Base-by-base conservation (phyloP, 2,329 filamentous ascomycete species). In the Aspergillus uvarum region DNA sequence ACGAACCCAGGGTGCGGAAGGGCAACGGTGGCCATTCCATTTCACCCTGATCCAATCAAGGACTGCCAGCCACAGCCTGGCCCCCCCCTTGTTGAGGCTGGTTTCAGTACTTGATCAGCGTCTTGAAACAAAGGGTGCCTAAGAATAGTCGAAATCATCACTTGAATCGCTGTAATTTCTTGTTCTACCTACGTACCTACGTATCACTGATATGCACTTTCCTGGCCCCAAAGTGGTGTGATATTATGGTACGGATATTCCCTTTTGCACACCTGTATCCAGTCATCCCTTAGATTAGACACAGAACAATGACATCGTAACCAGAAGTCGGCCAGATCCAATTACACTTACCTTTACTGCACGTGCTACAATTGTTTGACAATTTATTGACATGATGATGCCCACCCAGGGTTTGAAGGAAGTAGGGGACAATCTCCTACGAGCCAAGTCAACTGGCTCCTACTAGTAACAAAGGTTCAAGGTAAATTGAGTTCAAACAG, bases 101-200 rank as follows among this genome's bases (percentile, higher is more conserved):
- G 61, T 54, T 57, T 59, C 51, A 52, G 58, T 63, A 48, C 56
- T 44, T 59, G 56, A 61, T 63, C 61, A 54, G 61, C 56, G 59
- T 59, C 61, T 59, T 60, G 59, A 52, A 55, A 55, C 53, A 47
- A 22, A 55, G 24, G 19, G 42, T 47, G 42, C 26, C 59, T 52
- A 54, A 58, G 59, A 63, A 59, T 59, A 61, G 54, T 31, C 31
- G 44, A 24, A 55, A 49, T 35, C 53, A 22, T 54, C 51, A 49
- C 53, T 54, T 54, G 24, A 32, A 24, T 44, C 16, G 38, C 38
- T 16, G 5, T 16, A 44, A 19, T n/a, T 42, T 44, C 38, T 2
- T 5, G 38, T 8, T 16, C 38, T 16, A 16, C 14, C 14, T 35
- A 11, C 32, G 32, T 35, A 35, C 11, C 16, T 35, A 14, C 32